Evolutionary conservation across 2,329 filamentous ascomycete species (phyloP).

Genomic region (Colletotrichum sp.): DNA sequence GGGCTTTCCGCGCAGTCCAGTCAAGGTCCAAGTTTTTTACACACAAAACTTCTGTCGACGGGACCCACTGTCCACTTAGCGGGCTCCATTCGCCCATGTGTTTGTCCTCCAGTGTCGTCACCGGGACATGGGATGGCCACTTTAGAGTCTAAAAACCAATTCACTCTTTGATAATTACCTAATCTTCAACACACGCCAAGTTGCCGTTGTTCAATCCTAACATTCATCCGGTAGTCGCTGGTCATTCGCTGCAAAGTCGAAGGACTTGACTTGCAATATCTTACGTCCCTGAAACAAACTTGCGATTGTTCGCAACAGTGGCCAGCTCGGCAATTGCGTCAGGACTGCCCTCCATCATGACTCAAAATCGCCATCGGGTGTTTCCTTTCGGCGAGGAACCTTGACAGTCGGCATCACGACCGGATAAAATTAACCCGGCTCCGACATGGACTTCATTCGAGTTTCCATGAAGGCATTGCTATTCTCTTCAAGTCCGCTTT

Average conservation of each 20-base stretch:
- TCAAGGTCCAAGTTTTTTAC: not conserved
- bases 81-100: constrained; percentile 21
- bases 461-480: no score
- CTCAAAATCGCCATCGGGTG: not conserved
- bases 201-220: not conserved
- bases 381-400: not conserved
- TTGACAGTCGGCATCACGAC: not conserved
- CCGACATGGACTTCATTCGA: not conserved
- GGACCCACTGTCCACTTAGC: constrained; percentile 13
- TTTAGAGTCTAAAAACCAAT: not conserved
- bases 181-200: not conserved
- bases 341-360: constrained; percentile 16
- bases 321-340: not conserved
- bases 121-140: not conserved
- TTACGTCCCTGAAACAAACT: constrained; percentile 17
- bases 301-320: not conserved
- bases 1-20: not conserved
- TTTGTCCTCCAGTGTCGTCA: not conserved
- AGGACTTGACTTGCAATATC: not conserved
- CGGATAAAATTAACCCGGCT: not conserved
- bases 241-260: not conserved
- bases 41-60: not conserved
- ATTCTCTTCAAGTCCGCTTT: no score
- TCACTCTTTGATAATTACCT: constrained; percentile 1
- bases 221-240: not conserved